phyloP scores from a whole-genome alignment of 2,329 filamentous ascomycete genomes.

The Orbilia ellipsospora region DNA sequence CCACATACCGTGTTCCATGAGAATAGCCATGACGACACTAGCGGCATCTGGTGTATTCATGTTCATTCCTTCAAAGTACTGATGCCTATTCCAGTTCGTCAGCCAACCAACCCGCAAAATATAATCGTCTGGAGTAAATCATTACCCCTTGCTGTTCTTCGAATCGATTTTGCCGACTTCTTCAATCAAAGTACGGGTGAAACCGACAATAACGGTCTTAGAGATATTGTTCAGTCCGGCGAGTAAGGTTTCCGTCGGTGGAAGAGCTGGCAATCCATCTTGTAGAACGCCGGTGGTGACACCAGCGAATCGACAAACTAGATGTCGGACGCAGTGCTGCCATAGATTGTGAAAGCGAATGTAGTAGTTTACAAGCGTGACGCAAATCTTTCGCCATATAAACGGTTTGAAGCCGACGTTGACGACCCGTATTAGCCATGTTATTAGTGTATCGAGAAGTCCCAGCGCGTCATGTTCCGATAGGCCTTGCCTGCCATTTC shows the following conservation, averaged over 20 bases:
- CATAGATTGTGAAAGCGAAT: constrained; percentile 76
- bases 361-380: constrained; percentile 80
- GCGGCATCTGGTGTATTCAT: constrained; percentile 68
- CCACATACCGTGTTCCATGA: constrained; percentile 51
- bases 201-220: constrained; percentile 72
- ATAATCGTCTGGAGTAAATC: background rate
- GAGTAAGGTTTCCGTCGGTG: constrained; percentile 65
- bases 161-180: constrained; percentile 76
- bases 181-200: constrained; percentile 72
- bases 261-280: constrained; percentile 65
- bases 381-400: constrained; percentile 78
- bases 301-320: constrained; percentile 69
- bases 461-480: constrained; percentile 70
- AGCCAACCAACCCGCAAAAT: background rate
- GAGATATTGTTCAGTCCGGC: constrained; percentile 66
- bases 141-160: constrained; percentile 70
- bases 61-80: constrained; percentile 67
- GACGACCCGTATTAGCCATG: constrained; percentile 71
- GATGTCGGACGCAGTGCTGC: constrained; percentile 73
- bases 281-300: constrained; percentile 66
- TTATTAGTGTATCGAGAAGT: constrained; percentile 71
- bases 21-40: constrained; percentile 53
- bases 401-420: constrained; percentile 68
- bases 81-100: constrained; percentile 59
- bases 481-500: constrained; percentile 63